Evolutionary conservation across 257 asterid genomes (phyloP).

Genomic region (Leonotis leonurus): DNA sequence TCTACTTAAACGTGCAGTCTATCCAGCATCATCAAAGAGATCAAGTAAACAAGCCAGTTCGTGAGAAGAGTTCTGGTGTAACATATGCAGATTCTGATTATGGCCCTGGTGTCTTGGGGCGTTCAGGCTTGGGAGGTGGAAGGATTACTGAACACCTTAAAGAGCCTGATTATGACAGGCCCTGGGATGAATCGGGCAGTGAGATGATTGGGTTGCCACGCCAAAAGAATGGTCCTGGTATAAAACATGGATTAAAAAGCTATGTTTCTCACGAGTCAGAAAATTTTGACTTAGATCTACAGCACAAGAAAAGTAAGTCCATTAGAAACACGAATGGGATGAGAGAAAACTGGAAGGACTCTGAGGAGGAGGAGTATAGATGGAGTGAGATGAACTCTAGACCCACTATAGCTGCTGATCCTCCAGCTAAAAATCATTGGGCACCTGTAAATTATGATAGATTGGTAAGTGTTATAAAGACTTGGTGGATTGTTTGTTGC

Average conservation of each 20-base stretch:
- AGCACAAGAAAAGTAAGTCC: conserved; percentile 24
- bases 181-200: conserved; percentile 47
- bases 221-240: conserved; percentile 53
- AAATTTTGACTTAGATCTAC: conserved; percentile 34
- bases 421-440: conserved; percentile 51
- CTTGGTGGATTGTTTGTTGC: conserved; percentile 5
- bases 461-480: conserved; percentile 39
- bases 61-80: conserved; percentile 28
- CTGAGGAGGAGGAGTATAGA: conserved; percentile 77
- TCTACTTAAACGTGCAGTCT: conserved; percentile 34
- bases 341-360: conserved; percentile 67
- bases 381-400: conserved; percentile 74
- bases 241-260: conserved; percentile 41
- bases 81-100: conserved; percentile 44
- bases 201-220: conserved; percentile 28
- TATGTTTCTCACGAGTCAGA: conserved; percentile 27
- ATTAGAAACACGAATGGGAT: conserved; percentile 32
- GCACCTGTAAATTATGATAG: conserved; percentile 45
- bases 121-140: conserved; percentile 34
- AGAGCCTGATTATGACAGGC: conserved; percentile 47
- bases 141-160: conserved; percentile 37
- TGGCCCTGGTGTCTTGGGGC: conserved; percentile 41
- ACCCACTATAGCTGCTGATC: conserved; percentile 25
- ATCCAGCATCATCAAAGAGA: conserved; percentile 47
- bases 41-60: conserved; percentile 37